Conservation (phyloP, 192 early-diverging fungal species). For the Coemansia sp. region DNA sequence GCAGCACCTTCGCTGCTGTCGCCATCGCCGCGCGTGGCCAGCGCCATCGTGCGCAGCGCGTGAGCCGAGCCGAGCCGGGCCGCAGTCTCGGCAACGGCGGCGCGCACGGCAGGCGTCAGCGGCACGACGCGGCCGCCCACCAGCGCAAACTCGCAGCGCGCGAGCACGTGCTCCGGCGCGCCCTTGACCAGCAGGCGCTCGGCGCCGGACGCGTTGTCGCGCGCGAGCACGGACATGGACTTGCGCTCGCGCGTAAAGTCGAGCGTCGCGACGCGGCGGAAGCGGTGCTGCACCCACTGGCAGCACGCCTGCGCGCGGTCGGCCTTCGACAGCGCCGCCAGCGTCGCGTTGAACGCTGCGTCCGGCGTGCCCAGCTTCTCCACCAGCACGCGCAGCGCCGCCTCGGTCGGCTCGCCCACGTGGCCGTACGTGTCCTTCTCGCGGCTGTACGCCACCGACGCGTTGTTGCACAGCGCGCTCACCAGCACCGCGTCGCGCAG, state of each 20-base stretch:
- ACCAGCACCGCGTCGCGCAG: constrained; percentile 48
- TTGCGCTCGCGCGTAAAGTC: constrained; percentile 98
- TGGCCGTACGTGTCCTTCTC: constrained; percentile 61
- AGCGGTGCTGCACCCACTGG: constrained; percentile 63
- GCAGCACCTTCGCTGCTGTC: constrained; percentile 5
- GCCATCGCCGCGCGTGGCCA: constrained; percentile 75
- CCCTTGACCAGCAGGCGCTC: constrained; percentile 82
- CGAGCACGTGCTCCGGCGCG: constrained; percentile 88
- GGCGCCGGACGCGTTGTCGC: not conserved
- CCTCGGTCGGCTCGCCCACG: constrained; percentile 98
- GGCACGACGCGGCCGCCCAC: constrained; percentile 48
- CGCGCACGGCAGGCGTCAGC: constrained; percentile 62
- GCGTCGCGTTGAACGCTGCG: constrained; percentile 57
- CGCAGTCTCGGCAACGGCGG: constrained; percentile 61
- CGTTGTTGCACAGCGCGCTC: constrained; percentile 88
- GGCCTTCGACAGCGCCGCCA: constrained; percentile 48
- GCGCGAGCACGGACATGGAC: constrained; percentile 91
- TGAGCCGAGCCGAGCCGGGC: constrained; percentile 68
- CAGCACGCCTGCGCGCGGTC: constrained; percentile 67
- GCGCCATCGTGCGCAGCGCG: constrained; percentile 84
- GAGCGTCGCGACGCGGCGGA: constrained; percentile 63
- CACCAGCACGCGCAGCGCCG: constrained; percentile 86
- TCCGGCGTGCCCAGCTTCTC: constrained; percentile 89
- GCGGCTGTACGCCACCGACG: constrained; percentile 76
- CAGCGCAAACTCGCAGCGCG: constrained; percentile 64